phyloP scores from a whole-genome alignment of 257 asterid species.

The Nicotiana sylvestris region DNA sequence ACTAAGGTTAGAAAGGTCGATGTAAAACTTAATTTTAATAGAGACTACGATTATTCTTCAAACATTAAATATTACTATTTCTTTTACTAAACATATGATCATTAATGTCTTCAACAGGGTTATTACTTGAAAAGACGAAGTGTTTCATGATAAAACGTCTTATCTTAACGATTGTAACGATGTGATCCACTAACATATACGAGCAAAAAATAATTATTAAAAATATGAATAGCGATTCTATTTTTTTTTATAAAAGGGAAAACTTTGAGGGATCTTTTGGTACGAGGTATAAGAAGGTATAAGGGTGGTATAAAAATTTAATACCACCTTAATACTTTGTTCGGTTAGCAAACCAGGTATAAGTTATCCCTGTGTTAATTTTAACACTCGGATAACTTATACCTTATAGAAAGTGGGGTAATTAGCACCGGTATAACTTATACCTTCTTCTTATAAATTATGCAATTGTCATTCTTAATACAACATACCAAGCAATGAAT shows the following conservation, averaged over 20 bases:
- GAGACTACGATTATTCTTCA: not conserved
- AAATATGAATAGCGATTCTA: not conserved
- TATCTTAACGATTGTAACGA: not conserved
- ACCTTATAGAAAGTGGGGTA: no score
- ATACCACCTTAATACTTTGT: no score
- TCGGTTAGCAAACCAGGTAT: no score
- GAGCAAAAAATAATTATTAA: not conserved
- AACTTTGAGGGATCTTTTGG: no score
- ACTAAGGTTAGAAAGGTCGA: not conserved
- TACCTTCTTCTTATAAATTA: no score
- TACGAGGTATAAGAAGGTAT: no score
- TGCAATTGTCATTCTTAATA: no score
- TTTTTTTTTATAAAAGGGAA: not conserved
- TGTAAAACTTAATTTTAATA: not conserved
- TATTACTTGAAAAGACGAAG: not conserved
- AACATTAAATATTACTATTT: not conserved
- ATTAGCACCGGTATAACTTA: no score
- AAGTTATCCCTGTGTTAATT: no score
- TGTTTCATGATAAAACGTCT: not conserved
- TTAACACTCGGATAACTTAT: no score
- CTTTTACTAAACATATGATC: not conserved
- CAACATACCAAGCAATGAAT: no score
- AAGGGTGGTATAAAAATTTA: no score
- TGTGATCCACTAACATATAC: not conserved
- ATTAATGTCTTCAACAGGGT: not conserved